Percentiles rank a stretch among this genome's conserved stretches.
Conservation (phyloP, 371 early-diverging fungal species). For the Actinomucor elegans region DNA sequence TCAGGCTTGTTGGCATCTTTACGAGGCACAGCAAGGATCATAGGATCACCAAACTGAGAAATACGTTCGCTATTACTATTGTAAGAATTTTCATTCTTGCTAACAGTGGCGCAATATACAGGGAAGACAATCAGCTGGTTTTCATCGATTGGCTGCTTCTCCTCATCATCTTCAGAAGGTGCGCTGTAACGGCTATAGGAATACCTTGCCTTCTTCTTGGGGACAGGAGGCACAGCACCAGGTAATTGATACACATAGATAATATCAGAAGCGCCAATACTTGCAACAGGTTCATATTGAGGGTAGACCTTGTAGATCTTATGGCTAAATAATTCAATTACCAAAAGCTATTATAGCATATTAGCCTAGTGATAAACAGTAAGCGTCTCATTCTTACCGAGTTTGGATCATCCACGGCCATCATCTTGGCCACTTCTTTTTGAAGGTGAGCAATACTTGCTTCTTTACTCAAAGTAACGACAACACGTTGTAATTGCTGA, state of each 20-base stretch:
- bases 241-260: constrained; percentile 73
- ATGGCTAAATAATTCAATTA: constrained; percentile 60
- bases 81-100: constrained; percentile 5
- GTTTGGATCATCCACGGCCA: constrained; percentile 41
- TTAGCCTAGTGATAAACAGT: too few species aligned
- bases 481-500: constrained; percentile 24
- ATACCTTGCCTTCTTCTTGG: constrained; percentile 12
- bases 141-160: constrained; percentile 14
- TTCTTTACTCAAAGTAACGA: constrained; percentile 52
- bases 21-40: constrained; percentile 32
- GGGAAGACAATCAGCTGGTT: constrained; percentile 38
- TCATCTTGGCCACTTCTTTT: constrained; percentile 60
- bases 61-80: neutral
- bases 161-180: constrained; percentile 6
- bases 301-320: constrained; percentile 69
- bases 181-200: constrained; percentile 1
- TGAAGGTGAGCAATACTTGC: constrained; percentile 64
- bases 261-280: constrained; percentile 58
- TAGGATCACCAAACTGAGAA: constrained; percentile 42
- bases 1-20: constrained; percentile 30
- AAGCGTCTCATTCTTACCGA: constrained; percentile 29
- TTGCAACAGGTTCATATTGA: constrained; percentile 61
- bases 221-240: constrained; percentile 22
- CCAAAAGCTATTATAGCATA: constrained; percentile 50
- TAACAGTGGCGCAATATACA: constrained; percentile 38